Evolutionary conservation across 495 filamentous ascomycete genomes (phyloP), one percentile per base, ranked within the genome.

Genomic region (Aspergillus coremiiformis): DNA sequence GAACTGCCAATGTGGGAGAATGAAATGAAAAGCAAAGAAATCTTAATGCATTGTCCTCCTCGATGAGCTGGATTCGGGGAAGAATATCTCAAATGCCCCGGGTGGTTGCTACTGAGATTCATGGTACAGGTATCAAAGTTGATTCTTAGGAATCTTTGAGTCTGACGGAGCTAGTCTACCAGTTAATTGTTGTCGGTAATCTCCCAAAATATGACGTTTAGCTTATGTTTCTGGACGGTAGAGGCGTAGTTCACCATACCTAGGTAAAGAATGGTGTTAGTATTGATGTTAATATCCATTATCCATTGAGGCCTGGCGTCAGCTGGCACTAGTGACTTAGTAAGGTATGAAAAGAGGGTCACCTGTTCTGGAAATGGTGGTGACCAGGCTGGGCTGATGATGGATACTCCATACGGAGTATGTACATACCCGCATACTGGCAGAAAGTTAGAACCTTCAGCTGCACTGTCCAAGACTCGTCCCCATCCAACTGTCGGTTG

Each of bases 361-460:
- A 45, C 52, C 45, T 42, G 46, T 54, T 54, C 52, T 54, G 52
- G 52, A 54, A 47, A 46, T 45, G 50, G 50, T 52, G 39, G 49
- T 30, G 20, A 11, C 19, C 26, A 21, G n/a, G n/a, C 20, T 41
- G n/a, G n/a, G 14, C 17, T 2, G 3, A 19, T 8, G 7, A 37
- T 20, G 15, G 37, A 41, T 6, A 41, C 37, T 41, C 17, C 37
- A 41, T 41, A 41, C 37, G 37, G 37, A 41, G 37, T 41, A n/a
- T n/a, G n/a, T n/a, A 41, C 37, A 41, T 41, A 41, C 37, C 37
- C 37, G 37, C 37, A 41, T 41, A 20, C 37, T 9, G 20, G n/a
- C 24, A 27, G 4, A 27, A 27, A n/a, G n/a, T n/a, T n/a, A n/a
- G n/a, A n/a, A n/a, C n/a, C 32, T 35, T 35, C 32, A 35, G 32